Evolutionary conservation across 257 asterid genomes (phyloP), one percentile per base, ranked within the genome.

Genomic region (Jaltomata sinuosa): DNA sequence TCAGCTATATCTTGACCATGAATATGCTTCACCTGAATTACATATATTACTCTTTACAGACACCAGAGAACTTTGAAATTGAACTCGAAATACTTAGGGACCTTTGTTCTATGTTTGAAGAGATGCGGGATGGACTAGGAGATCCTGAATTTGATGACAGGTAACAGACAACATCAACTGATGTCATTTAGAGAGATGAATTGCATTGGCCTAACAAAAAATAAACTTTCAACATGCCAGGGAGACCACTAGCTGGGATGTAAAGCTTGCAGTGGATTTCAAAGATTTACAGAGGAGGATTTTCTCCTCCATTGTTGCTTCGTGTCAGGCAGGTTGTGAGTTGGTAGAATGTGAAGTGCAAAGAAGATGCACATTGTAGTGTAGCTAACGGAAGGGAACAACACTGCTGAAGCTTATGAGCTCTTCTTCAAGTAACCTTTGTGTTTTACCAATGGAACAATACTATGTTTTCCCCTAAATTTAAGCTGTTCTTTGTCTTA

Each of bases 241-340:
- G 92, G 93, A 88, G 83, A 81, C 16, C 1, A 78, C 86, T 31
- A 87, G 84, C 53, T 94, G 98, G 98, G 99, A 94, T 59, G 96
- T 90, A 68, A 92, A 91, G 92, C 97, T 92, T 85, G 97, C 97
- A 12, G 19, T 82, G 84, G 91, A 91, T 78, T 92, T 89, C 88
- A 94, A 92, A 76, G 89, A 68, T 68, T 85, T 89, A 86, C 98
- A 96, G 59, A 88, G 90, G 88, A 91, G 87, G 92, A 96, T 93
- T 18, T 65, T 94, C 18, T 85, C 93, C 47, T 96, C 97, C 36
- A 89, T 96, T 83, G 36, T 90, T 83, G 77, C 87, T 21, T 93
- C 98, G 11, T 96, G 98, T 50, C 69, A 88, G 71, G 86, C 89
- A 6, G 97, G 99, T n/a, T 87, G 91, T 40, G 87, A 93, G 87